Conservation (phyloP, 2,329 filamentous ascomycete genomes). For the Alternaria triticimaculans region DNA sequence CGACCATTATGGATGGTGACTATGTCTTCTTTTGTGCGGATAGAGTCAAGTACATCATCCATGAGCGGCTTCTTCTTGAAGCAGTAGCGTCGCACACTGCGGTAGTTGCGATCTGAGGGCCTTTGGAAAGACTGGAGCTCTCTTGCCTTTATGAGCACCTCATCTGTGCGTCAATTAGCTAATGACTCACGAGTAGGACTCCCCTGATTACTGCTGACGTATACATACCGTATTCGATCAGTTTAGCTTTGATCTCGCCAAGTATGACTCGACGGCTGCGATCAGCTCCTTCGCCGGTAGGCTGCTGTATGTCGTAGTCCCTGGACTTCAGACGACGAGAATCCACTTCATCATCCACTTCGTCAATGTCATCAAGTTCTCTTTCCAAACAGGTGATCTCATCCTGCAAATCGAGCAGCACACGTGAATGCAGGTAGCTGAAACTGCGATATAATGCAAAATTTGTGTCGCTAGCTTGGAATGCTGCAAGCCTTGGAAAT, state of each 20-base stretch:
- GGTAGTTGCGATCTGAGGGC: constrained; percentile 50
- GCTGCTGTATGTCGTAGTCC: constrained; percentile 30
- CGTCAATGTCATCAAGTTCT: constrained; percentile 38
- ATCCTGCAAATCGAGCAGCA: constrained; percentile 49
- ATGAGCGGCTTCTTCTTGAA: constrained; percentile 46
- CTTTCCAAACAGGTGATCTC: constrained; percentile 47
- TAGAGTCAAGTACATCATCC: constrained; percentile 44
- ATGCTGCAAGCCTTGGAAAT: constrained; percentile 48
- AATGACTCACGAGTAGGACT: too few species aligned
- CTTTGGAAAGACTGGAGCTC: constrained; percentile 48
- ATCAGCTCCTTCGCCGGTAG: constrained; percentile 13
- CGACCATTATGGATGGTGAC: constrained; percentile 49
- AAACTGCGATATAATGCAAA: constrained; percentile 52
- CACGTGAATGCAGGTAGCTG: constrained; percentile 48
- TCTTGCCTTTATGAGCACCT: constrained; percentile 49
- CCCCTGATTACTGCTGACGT: too few species aligned
- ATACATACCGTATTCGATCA: constrained; percentile 45
- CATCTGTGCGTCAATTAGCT: constrained; percentile 25
- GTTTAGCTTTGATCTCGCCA: constrained; percentile 38
- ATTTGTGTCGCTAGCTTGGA: constrained; percentile 50
- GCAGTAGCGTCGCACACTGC: constrained; percentile 48
- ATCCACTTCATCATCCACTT: too few species aligned
- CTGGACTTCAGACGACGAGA: constrained; percentile 25
- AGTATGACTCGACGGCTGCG: constrained; percentile 38
- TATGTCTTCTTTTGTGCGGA: constrained; percentile 52